Percentiles rank a stretch among this genome's conserved stretches.
Evolutionary conservation across 257 asterid species (phyloP).

Genomic region (Dorcoceras hygrometricum): DNA sequence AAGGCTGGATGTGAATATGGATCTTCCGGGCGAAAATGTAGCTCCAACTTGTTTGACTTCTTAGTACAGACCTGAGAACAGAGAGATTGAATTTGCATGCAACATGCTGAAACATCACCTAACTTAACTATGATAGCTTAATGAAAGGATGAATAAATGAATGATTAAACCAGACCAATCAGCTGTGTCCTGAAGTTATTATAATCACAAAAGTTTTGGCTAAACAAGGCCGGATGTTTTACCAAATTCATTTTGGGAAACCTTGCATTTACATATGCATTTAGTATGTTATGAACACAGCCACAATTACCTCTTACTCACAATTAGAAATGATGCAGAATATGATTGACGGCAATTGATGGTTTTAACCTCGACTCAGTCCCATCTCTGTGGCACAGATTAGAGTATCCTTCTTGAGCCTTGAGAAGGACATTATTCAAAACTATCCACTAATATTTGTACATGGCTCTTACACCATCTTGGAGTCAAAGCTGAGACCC

Average conservation of each 20-base stretch:
- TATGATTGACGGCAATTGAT: not conserved
- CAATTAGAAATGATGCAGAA: not conserved
- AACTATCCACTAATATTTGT: not conserved
- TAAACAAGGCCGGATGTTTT: not conserved
- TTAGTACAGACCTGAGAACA: slow-evolving; percentile 55
- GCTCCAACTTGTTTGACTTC: slow-evolving; percentile 67
- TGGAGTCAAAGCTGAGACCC: slow-evolving; percentile 3
- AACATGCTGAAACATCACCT: slow-evolving; percentile 1
- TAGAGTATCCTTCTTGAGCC: not conserved
- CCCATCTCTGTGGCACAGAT: slow-evolving; percentile 5
- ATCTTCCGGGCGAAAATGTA: slow-evolving; percentile 93
- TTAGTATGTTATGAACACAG: not conserved
- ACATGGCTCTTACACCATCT: not conserved
- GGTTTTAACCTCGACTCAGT: not conserved
- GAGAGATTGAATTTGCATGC: slow-evolving; percentile 17
- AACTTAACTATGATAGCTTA: not conserved
- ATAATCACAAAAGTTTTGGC: not conserved
- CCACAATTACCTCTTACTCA: not conserved
- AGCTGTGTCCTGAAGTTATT: slow-evolving; percentile 4
- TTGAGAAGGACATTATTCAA: not conserved
- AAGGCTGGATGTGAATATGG: slow-evolving; percentile 87
- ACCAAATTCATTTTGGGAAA: not conserved
- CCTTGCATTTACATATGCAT: not conserved
- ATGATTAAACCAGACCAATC: slow-evolving; percentile 5
- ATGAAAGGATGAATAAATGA: slow-evolving; percentile 11